Base-by-base conservation (phyloP, 179 eudicot species). In the Silene coronaria region DNA sequence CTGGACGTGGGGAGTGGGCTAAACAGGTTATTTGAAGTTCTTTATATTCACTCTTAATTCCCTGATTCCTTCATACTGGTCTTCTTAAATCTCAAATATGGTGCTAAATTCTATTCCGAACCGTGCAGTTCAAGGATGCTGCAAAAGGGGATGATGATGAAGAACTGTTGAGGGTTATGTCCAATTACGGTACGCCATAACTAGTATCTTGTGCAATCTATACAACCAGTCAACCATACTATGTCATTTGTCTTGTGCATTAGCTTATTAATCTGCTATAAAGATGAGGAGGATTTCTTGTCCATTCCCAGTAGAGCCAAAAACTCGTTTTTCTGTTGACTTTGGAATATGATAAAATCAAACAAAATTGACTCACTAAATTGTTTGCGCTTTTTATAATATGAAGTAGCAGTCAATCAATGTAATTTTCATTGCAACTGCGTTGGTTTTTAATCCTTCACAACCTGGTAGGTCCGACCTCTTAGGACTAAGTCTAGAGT, bases 91-190 rank as follows among this genome's bases (percentile, higher is more conserved):
- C 24, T 10, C 22, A 17, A 55, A 55, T 55, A 55, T 55, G 59
- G 8, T n/a, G 59, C 21, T 55, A 17, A 51, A 17, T 55, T 55
- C 22, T n/a, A 3, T 76, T 27, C 10, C n/a, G 2, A 28, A 72
- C n/a, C 75, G 45, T 77, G 76, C 91, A 96, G 99, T 93, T 96
- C 81, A 90, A 87, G 71, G 91, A 93, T 79, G 97, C 99, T 78
- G 79, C 87, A 28, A 84, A 93, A 34, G 84, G 80, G 45, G 79
- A 85, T 67, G 90, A 90, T 77, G 91, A 88, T 42, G 68, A 79
- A n/a, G 92, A 81, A 66, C 74, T 96, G 80, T 67, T 93, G 58
- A 88, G 83, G 84, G 82, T 87, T 78, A 91, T 96, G 99, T 91
- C 97, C n/a, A 84, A 72, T 80, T 96, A 96, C 60, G 99, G 99